phyloP scores from a whole-genome alignment of 2,329 filamentous ascomycete species.

The Diaporthe vexans region DNA sequence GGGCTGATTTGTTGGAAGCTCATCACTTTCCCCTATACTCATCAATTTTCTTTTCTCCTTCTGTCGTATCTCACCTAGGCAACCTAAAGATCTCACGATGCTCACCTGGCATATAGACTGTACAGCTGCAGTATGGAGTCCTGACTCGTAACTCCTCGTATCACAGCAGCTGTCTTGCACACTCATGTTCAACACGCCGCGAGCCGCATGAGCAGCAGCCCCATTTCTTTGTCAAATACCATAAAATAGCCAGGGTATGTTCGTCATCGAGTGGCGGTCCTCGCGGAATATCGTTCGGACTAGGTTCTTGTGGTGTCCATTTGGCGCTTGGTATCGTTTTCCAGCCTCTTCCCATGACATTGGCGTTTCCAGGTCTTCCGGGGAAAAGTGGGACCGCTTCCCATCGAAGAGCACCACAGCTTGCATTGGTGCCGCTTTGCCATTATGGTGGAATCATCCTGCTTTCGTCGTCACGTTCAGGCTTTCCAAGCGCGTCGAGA shows the following conservation, averaged over 20 bases:
- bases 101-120: not conserved
- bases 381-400: not conserved
- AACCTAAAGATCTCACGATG: not conserved
- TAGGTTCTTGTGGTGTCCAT: not conserved
- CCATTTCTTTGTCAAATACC: not conserved
- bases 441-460: no score
- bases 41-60: not conserved
- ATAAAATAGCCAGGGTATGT: not conserved
- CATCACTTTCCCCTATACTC: no score
- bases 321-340: not conserved
- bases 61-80: no score
- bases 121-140: not conserved
- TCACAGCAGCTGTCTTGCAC: not conserved
- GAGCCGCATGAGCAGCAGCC: not conserved
- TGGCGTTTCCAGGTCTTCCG: no score
- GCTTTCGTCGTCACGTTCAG: not conserved
- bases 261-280: no score
- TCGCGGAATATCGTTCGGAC: not conserved
- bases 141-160: not conserved
- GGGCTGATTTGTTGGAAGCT: no score
- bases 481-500: not conserved
- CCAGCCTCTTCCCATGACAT: not conserved
- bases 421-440: not conserved
- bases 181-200: not conserved
- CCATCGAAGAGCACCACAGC: not conserved